Evolutionary conservation across 192 early-diverging fungal genomes (phyloP).

Genomic region (Mycoemilia scoparia): DNA sequence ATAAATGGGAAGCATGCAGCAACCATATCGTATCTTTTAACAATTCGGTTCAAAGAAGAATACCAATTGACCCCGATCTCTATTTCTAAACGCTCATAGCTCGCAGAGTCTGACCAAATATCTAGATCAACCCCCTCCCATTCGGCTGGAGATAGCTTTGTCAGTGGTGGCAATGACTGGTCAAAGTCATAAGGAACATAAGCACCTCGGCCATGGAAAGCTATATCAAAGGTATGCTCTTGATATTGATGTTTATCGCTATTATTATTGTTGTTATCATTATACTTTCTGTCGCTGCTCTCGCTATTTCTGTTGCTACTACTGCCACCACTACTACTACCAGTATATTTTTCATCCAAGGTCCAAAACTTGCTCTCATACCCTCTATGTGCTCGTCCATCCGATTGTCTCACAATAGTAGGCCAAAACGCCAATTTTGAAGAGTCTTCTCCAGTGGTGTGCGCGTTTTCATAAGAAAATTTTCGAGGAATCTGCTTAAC

Average conservation of each 20-base stretch:
- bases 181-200: slow-evolving; percentile 18
- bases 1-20: slow-evolving; percentile 46
- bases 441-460: no score
- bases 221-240: slow-evolving; percentile 8
- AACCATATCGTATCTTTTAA: slow-evolving; percentile 55
- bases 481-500: slow-evolving; percentile 7
- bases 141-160: no score
- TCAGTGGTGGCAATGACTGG: no score
- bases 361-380: slow-evolving; percentile 30
- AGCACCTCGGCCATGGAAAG: slow-evolving; percentile 27
- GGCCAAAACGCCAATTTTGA: slow-evolving; percentile 6
- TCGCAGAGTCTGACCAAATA: slow-evolving; percentile 16
- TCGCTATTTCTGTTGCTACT: no score
- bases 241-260: slow-evolving; percentile 5
- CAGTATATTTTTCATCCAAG: no score
- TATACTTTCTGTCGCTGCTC: no score
- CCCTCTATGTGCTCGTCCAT: slow-evolving; percentile 8
- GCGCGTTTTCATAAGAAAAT: neutral
- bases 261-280: no score
- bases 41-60: slow-evolving; percentile 43
- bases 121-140: slow-evolving; percentile 26
- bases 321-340: no score
- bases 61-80: slow-evolving; percentile 41
- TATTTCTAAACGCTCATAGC: slow-evolving; percentile 13
- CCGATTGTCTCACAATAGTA: slow-evolving; percentile 22